These are phyloP conservation scores for Ceratobasidium sp. DNA, from an alignment of 1,284 basidiomycete genomes.

Conservation along the genomic window DNA sequence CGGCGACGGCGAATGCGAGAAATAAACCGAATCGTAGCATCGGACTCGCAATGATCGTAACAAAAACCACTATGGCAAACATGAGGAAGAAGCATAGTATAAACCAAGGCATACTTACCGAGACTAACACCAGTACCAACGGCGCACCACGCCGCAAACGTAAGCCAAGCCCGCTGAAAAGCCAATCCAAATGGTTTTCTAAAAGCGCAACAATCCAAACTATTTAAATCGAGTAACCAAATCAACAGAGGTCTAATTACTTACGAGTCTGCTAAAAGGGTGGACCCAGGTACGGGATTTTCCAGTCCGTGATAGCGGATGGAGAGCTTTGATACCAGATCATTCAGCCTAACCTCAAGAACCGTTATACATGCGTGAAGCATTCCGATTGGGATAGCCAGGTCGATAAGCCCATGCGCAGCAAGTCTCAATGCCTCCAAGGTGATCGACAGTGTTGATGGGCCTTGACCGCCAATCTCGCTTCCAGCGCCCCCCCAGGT, in stretches of 20 bases:
- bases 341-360: constrained; percentile 19
- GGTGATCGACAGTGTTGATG: background rate
- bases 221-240: background rate
- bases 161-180: background rate
- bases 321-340: constrained; percentile 10
- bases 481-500: background rate
- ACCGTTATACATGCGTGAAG: constrained; percentile 24
- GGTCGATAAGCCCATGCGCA: constrained; percentile 2
- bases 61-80: background rate
- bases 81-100: background rate
- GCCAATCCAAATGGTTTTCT: constrained; percentile 22
- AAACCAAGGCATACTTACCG: background rate
- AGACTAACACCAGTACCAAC: background rate
- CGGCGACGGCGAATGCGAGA: background rate
- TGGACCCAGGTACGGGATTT: background rate
- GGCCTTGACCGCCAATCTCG: background rate
- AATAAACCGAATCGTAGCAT: background rate
- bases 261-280: background rate
- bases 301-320: constrained; percentile 7
- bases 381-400: background rate
- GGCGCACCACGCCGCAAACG: background rate
- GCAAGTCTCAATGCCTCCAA: background rate
- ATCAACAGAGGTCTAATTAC: background rate
- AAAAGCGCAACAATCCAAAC: background rate
- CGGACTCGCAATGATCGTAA: background rate